Evolutionary conservation across 768 basidiomycete species (phyloP).

Genomic region (Hygrocybe punicea): DNA sequence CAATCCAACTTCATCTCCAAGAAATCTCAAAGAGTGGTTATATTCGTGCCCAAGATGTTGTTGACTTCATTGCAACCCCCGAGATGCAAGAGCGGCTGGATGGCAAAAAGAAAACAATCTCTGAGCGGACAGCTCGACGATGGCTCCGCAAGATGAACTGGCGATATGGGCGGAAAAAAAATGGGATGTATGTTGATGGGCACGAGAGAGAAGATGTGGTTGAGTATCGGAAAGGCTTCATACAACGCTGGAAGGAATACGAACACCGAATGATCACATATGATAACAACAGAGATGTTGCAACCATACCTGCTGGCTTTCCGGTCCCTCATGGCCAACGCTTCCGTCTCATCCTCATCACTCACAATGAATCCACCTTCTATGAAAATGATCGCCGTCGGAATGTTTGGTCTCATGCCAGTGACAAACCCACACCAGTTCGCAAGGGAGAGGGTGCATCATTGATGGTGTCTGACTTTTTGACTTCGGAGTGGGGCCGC

Average conservation of each 20-base stretch:
- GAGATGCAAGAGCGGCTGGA: slow-evolving; percentile 13
- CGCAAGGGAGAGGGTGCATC: slow-evolving; percentile 35
- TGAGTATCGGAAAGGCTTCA: slow-evolving; percentile 16
- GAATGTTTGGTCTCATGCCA: slow-evolving; percentile 25
- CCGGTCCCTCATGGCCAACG: background rate
- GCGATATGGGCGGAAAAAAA: slow-evolving; percentile 12
- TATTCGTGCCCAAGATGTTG: slow-evolving; percentile 14
- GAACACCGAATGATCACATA: slow-evolving; percentile 3
- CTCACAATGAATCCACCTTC: slow-evolving; percentile 37
- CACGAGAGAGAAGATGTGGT: slow-evolving; percentile 35
- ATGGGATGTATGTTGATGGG: slow-evolving; percentile 34
- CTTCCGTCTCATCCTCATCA: slow-evolving; percentile 11
- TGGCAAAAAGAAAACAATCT: slow-evolving; percentile 12
- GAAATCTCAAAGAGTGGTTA: slow-evolving; percentile 21
- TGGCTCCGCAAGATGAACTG: slow-evolving; percentile 20
- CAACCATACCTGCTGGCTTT: background rate
- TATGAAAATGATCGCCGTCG: slow-evolving; percentile 31
- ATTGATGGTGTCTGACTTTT: slow-evolving; percentile 34
- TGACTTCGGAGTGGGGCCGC: slow-evolving; percentile 22
- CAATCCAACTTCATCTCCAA: slow-evolving; percentile 28
- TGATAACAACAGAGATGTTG: background rate
- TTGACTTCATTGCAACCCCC: slow-evolving; percentile 12
- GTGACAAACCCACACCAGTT: slow-evolving; percentile 21
- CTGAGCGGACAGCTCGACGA: slow-evolving; percentile 16
- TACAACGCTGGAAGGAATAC: slow-evolving; percentile 18